phyloP scores from a whole-genome alignment of 2,329 filamentous ascomycete species.

The Teratosphaeria gauchensis region DNA sequence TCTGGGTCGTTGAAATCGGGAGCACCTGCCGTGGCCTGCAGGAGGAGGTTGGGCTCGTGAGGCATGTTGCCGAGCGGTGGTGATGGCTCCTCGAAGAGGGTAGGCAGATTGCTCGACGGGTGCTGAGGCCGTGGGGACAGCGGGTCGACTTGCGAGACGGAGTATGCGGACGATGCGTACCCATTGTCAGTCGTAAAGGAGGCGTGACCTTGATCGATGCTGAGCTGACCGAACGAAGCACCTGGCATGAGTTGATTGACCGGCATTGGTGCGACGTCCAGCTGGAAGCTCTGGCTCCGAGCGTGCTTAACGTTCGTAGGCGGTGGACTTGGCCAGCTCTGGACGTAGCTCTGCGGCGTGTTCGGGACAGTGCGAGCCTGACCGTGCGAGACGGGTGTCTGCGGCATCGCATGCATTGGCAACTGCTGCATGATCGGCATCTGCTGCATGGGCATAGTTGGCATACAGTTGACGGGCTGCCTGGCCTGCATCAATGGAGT shows the following conservation, averaged over 20 bases:
- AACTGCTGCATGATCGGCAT: slow-evolving; percentile 15
- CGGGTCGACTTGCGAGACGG: slow-evolving; percentile 39
- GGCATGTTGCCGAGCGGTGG: slow-evolving; percentile 3
- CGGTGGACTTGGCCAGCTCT: slow-evolving; percentile 27
- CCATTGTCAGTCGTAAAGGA: slow-evolving; percentile 31
- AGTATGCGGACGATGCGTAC: slow-evolving; percentile 40
- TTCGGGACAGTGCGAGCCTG: slow-evolving; percentile 42
- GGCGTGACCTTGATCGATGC: slow-evolving; percentile 7
- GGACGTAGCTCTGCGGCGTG: slow-evolving; percentile 32
- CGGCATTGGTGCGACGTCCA: slow-evolving; percentile 48
- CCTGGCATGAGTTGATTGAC: slow-evolving; percentile 1
- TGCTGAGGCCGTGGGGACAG: slow-evolving; percentile 32
- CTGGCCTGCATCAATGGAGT: slow-evolving; percentile 11
- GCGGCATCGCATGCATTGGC: slow-evolving; percentile 16
- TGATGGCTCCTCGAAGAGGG: slow-evolving; percentile 24
- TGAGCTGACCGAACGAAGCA: slow-evolving; percentile 1
- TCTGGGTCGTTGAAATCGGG: slow-evolving; percentile 22
- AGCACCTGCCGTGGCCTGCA: slow-evolving; percentile 21
- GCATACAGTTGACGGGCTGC: slow-evolving; percentile 3
- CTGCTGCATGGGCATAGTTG: slow-evolving; percentile 2
- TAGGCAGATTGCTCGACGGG: slow-evolving; percentile 28
- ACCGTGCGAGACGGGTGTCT: slow-evolving; percentile 21
- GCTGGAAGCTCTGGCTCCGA: slow-evolving; percentile 31
- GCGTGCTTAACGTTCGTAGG: slow-evolving; percentile 20
- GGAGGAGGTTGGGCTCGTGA: slow-evolving; percentile 9